Percentiles rank a stretch among this genome's conserved stretches.
Conservation (phyloP, 257 asterid species). For the Petunia axillaris region DNA sequence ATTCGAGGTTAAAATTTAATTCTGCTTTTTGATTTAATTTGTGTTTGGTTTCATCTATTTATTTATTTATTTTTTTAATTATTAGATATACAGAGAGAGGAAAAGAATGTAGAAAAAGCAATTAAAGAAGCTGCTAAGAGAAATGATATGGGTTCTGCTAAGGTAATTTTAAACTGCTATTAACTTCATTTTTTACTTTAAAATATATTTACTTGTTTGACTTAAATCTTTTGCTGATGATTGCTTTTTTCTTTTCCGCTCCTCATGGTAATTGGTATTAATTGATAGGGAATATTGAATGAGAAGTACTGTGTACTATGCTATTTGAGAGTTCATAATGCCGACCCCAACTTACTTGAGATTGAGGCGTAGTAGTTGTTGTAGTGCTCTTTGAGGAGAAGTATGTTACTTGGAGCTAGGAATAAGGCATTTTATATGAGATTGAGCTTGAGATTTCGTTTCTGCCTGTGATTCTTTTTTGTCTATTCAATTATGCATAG, state of each 20-base stretch:
- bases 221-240: not conserved
- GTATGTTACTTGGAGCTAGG: too few species aligned
- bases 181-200: not conserved
- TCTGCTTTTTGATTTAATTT: not conserved
- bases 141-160: slow-evolving; percentile 96
- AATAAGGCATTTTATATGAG: too few species aligned
- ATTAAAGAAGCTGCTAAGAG: slow-evolving; percentile 94
- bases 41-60: not conserved
- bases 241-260: too few species aligned
- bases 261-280: too few species aligned
- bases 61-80: not conserved
- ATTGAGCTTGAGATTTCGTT: too few species aligned
- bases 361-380: not conserved
- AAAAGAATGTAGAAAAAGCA: slow-evolving; percentile 90
- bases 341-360: too few species aligned
- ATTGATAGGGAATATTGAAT: too few species aligned
- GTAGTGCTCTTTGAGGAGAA: too few species aligned
- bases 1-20: slow-evolving; percentile 62
- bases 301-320: too few species aligned
- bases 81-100: slow-evolving; percentile 94
- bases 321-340: too few species aligned
- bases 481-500: too few species aligned
- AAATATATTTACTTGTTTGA: not conserved
- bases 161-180: slow-evolving; percentile 48
- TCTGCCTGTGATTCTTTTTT: too few species aligned